phyloP scores from a whole-genome alignment of 331 rosid genomes.

The Dryas integrifolia region DNA sequence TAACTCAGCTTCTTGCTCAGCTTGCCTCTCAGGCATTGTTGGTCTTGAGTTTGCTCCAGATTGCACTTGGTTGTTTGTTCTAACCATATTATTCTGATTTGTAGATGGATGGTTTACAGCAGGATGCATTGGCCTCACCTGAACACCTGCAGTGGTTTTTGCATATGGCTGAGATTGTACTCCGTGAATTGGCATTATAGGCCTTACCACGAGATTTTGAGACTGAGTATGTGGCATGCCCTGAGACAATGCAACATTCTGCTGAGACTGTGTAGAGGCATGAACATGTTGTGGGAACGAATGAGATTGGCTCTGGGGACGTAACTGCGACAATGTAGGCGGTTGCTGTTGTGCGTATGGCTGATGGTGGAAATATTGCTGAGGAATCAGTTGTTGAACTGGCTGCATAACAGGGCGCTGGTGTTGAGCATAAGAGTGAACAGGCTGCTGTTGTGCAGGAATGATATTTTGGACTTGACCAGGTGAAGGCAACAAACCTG shows the following conservation, averaged over 20 bases:
- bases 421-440: conserved; percentile 53
- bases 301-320: conserved; percentile 56
- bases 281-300: conserved; percentile 46
- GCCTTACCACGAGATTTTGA: conserved; percentile 59
- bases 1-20: conserved; percentile 39
- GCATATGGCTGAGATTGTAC: conserved; percentile 49
- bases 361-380: conserved; percentile 44
- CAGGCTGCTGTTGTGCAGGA: conserved; percentile 50
- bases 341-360: conserved; percentile 54
- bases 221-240: conserved; percentile 48
- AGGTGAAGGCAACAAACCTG: conserved; percentile 50
- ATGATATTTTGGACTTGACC: conserved; percentile 58
- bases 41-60: conserved; percentile 32
- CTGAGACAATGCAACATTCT: conserved; percentile 43
- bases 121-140: conserved; percentile 48
- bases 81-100: conserved; percentile 45
- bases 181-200: conserved; percentile 49
- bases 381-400: conserved; percentile 53
- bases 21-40: conserved; percentile 35
- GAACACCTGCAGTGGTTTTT: conserved; percentile 47
- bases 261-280: conserved; percentile 49
- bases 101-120: conserved; percentile 41
- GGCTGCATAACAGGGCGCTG: conserved; percentile 59
- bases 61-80: conserved; percentile 45
- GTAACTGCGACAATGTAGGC: conserved; percentile 49